Percentiles rank a stretch among this genome's conserved stretches.
These are phyloP conservation scores for Penicillium vulpinum DNA, from an alignment of 2,329 filamentous ascomycete genomes.

Conservation along the genomic window DNA sequence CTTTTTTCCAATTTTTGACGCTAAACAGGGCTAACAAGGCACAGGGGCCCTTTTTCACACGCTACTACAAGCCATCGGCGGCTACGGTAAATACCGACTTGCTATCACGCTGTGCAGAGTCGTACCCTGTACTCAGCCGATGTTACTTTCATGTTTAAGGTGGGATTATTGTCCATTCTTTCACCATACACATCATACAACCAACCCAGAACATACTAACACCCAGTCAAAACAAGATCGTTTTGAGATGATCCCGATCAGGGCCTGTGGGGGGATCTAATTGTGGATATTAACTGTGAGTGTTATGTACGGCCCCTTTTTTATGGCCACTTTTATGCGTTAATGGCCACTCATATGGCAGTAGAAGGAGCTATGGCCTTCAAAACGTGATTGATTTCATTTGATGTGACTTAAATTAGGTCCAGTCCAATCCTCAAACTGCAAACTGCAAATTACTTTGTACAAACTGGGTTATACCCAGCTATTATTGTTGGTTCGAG, in stretches of 20 bases:
- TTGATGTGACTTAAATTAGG: neutral
- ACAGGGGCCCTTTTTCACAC: slow-evolving; percentile 7
- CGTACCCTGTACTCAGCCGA: neutral
- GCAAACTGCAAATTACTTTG: neutral
- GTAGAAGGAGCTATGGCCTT: slow-evolving; percentile 11
- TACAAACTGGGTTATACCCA: neutral
- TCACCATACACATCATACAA: neutral
- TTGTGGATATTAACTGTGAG: slow-evolving; percentile 4
- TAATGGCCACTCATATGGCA: slow-evolving; percentile 1
- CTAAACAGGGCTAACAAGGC: slow-evolving; percentile 9
- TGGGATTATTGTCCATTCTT: neutral
- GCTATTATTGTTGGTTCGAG: neutral
- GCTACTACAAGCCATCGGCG: slow-evolving; percentile 17
- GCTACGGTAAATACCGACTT: slow-evolving; percentile 9
- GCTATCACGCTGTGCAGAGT: slow-evolving; percentile 1
- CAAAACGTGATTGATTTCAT: slow-evolving; percentile 7
- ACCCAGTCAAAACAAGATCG: neutral
- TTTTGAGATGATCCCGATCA: slow-evolving; percentile 9
- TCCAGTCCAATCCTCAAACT: neutral
- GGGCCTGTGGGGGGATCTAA: slow-evolving; percentile 7
- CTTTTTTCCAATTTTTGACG: slow-evolving; percentile 4
- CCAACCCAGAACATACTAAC: slow-evolving; percentile 2
- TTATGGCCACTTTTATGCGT: slow-evolving; percentile 1
- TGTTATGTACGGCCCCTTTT: slow-evolving; percentile 7
- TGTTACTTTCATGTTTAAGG: neutral